phyloP scores from a whole-genome alignment of 208 protist genomes.

The Perkinsela sp. region DNA sequence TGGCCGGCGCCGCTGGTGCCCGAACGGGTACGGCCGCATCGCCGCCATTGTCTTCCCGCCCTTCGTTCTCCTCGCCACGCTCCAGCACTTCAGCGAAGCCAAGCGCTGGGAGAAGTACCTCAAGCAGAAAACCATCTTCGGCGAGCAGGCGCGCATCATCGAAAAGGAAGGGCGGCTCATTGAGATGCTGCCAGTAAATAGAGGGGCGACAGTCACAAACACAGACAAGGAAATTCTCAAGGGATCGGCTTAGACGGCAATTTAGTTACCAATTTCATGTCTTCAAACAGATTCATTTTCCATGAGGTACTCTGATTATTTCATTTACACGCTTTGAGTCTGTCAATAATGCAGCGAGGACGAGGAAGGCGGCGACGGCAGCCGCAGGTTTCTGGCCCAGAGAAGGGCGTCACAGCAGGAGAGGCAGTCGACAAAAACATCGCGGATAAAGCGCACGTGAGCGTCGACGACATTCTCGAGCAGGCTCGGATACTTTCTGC shows the following conservation, averaged over 20 bases:
- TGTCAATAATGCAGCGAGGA: too few relatives aligned
- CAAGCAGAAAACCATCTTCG: conserved; percentile 51
- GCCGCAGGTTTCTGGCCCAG: too few relatives aligned
- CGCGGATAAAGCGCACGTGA: not conserved
- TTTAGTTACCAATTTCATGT: too few relatives aligned
- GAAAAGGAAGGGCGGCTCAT: conserved; percentile 38
- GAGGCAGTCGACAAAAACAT: not conserved
- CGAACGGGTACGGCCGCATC: conserved; percentile 40
- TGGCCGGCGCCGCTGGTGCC: conserved; percentile 39
- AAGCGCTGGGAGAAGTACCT: conserved; percentile 30
- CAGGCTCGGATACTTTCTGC: not conserved
- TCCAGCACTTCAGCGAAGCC: conserved; percentile 38
- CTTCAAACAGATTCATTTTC: too few relatives aligned
- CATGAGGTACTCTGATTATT: too few relatives aligned
- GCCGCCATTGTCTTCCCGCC: conserved; percentile 31
- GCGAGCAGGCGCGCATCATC: conserved; percentile 48
- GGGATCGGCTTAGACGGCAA: too few relatives aligned
- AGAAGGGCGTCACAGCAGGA: not conserved
- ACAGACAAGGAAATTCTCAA: conserved; percentile 8
- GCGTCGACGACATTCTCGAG: not conserved
- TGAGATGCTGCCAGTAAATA: conserved; percentile 49
- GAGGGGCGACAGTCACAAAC: conserved; percentile 24
- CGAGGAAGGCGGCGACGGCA: too few relatives aligned
- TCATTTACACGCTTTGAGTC: too few relatives aligned
- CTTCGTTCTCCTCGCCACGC: conserved; percentile 20